Base-by-base conservation (phyloP, 1,139 yeast genomes). In the Yamadazyma oceani region DNA sequence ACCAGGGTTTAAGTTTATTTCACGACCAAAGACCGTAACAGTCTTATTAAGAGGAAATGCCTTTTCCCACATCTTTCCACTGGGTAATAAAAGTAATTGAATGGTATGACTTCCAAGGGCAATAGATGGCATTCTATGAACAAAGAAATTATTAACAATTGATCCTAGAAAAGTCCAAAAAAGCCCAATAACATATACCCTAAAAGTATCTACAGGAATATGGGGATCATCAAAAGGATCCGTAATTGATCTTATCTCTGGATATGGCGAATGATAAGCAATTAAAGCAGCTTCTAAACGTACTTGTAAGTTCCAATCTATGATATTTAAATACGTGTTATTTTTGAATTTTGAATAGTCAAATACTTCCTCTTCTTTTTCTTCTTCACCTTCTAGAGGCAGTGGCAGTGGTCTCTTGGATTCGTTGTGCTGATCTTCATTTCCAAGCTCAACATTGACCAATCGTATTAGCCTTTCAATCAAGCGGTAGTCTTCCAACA, bases 251-350 rank as follows among this genome's bases (percentile, higher is more conserved):
- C 77, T 49, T 13, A 71, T 62, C 43, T 71, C 76, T 4, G 75
- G 75, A 41, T 70, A 71, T 13, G 75, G 75, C 5, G 74, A 68
- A 49, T 69, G 75, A 44, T 41, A 69, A 25, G 65, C 66, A n/a
- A 69, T 63, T 23, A 71, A 49, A 1, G 65, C 57, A 1, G 77
- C 75, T 43, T 70, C 75, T 11, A 66, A 37, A 25, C 68, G 54
- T 11, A 61, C 59, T 40, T 65, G 71, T 7, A 67, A 46, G 10
- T 52, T 42, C 71, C 74, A 66, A 41, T 67, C 71, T 6, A 51
- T 44, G 11, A 66, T 54, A 11, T 49, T 43, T 26, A 64, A 51
- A 40, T 66, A 64, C 2, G 58, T 48, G 40, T 60, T 62, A 36
- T 59, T 60, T 34, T 56, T 58, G 32, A 49, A 48, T 19, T 42